Conservation (phyloP, 2,329 filamentous ascomycete species). For the Microascus cirrosus region DNA sequence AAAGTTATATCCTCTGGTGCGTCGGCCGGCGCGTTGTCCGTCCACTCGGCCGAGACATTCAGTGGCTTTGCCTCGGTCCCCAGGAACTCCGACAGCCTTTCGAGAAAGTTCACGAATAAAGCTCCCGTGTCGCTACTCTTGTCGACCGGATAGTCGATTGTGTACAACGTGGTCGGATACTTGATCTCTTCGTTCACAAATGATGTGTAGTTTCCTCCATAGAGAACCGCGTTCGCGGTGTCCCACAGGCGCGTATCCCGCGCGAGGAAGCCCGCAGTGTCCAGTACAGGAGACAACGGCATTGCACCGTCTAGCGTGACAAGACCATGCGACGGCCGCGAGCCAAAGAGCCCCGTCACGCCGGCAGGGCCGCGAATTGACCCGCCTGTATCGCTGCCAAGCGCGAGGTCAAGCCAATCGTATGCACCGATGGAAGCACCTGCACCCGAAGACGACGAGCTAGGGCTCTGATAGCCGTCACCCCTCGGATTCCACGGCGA, state of each 20-base stretch:
- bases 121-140: constrained; percentile 7
- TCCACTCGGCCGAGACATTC: constrained; percentile 15
- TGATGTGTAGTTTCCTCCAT: constrained; percentile 20
- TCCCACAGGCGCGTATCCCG: constrained; percentile 23
- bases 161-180: constrained; percentile 19
- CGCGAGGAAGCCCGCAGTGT: constrained; percentile 31
- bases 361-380: constrained; percentile 33
- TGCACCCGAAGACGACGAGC: constrained; percentile 30
- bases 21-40: constrained; percentile 4
- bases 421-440: constrained; percentile 27
- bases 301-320: constrained; percentile 28
- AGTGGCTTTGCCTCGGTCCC: constrained; percentile 9
- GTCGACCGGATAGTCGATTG: constrained; percentile 14
- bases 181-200: constrained; percentile 9
- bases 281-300: constrained; percentile 26
- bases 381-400: constrained; percentile 31
- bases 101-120: constrained; percentile 16
- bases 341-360: constrained; percentile 30
- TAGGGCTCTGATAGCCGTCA: constrained; percentile 34
- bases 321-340: constrained; percentile 28
- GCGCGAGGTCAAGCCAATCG: constrained; percentile 30
- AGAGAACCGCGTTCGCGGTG: constrained; percentile 17
- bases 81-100: constrained; percentile 15
- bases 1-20: constrained; percentile 8
- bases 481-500: constrained; percentile 32